phyloP scores from a whole-genome alignment of 495 filamentous ascomycete species.

The Talaromyces borbonicus region DNA sequence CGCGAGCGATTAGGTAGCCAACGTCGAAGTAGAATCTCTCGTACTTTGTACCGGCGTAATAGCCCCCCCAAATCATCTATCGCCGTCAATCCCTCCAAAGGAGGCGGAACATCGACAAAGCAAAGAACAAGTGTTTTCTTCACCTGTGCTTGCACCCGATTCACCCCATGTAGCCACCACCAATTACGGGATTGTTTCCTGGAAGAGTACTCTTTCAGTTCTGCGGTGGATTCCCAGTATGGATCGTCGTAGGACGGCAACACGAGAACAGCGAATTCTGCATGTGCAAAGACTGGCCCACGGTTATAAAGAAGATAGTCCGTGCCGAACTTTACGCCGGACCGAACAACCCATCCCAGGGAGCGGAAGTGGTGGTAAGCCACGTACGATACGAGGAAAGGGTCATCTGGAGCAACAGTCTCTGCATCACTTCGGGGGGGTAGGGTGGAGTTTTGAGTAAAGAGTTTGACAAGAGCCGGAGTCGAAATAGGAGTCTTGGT shows the following conservation, averaged over 20 bases:
- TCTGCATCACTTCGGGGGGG: constrained; percentile 37
- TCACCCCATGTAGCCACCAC: constrained; percentile 90
- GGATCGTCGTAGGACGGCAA: constrained; percentile 70
- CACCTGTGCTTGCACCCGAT: constrained; percentile 82
- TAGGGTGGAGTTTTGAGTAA: constrained; percentile 59
- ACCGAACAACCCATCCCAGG: constrained; percentile 89
- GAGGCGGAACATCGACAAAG: constrained; percentile 86
- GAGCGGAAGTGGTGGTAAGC: constrained; percentile 96
- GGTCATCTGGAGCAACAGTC: constrained; percentile 55
- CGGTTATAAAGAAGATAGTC: constrained; percentile 91
- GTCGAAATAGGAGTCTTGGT: constrained; percentile 30
- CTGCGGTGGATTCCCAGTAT: constrained; percentile 55
- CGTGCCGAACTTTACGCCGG: constrained; percentile 88
- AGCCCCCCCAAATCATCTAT: constrained; percentile 47
- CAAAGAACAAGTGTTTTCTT: constrained; percentile 77
- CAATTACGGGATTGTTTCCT: constrained; percentile 51
- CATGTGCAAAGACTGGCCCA: constrained; percentile 90
- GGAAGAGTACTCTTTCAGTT: constrained; percentile 34
- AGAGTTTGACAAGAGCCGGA: constrained; percentile 48
- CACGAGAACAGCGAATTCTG: constrained; percentile 80
- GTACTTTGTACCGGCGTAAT: constrained; percentile 62
- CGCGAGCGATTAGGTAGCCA: constrained; percentile 77
- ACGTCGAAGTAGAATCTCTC: constrained; percentile 71
- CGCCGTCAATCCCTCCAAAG: constrained; percentile 25
- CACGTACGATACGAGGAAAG: constrained; percentile 76